Percentiles rank a stretch among this genome's conserved stretches.
Evolutionary conservation across 306 rosid genomes (phyloP).

Genomic region (Gillenia trifoliata): DNA sequence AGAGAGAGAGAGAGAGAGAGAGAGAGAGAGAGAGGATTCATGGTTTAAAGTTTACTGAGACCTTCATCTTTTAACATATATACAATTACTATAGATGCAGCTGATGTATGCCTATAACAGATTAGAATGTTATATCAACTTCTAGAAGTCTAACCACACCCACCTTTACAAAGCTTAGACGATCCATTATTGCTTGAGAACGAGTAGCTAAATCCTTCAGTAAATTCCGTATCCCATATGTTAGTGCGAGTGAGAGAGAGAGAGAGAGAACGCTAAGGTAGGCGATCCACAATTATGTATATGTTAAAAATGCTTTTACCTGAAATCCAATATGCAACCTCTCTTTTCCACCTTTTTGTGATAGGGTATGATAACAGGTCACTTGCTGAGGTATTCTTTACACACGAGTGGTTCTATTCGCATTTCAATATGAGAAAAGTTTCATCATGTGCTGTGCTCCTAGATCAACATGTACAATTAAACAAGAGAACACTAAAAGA

Average conservation of each 20-base stretch:
- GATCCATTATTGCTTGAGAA: slow-evolving; percentile 60
- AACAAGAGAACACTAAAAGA: neutral
- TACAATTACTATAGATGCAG: neutral
- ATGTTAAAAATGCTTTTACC: slow-evolving; percentile 36
- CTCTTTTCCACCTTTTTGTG: slow-evolving; percentile 95
- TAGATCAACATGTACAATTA: neutral
- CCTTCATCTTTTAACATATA: neutral
- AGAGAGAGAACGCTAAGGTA: neutral
- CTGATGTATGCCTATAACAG: neutral
- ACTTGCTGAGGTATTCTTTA: slow-evolving; percentile 60
- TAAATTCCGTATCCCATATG: slow-evolving; percentile 56
- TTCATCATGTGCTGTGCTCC: slow-evolving; percentile 1
- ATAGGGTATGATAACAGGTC: slow-evolving; percentile 86
- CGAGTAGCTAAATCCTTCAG: slow-evolving; percentile 82
- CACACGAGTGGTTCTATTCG: slow-evolving; percentile 97
- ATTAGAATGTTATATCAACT: neutral
- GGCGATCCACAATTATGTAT: neutral
- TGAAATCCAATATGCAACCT: slow-evolving; percentile 94
- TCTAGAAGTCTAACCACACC: slow-evolving; percentile 15
- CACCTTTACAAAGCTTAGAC: slow-evolving; percentile 68
- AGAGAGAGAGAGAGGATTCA: neutral
- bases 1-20: too few relatives aligned
- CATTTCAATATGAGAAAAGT: slow-evolving; percentile 18
- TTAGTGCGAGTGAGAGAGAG: neutral
- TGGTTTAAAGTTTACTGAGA: neutral